Evolutionary conservation across 192 early-diverging fungal genomes (phyloP).

Genomic region (Umbelopsis ramanniana): DNA sequence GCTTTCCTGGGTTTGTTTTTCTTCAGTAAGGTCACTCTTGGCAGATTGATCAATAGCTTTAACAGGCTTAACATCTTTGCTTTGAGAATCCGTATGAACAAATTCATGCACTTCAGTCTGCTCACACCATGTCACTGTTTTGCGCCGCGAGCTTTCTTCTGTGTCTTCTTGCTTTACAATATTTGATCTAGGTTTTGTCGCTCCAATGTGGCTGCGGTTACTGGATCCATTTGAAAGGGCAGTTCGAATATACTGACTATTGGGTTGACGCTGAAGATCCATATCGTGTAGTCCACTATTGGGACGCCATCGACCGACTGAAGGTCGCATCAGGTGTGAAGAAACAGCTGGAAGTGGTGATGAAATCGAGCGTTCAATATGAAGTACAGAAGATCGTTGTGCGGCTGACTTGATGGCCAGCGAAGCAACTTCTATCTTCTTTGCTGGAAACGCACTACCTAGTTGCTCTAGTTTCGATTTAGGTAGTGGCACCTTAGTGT

Average conservation of each 20-base stretch:
- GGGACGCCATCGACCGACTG: conserved; percentile 1
- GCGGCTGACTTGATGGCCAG: conserved; percentile 14
- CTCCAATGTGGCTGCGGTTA: neutral
- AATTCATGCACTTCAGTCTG: conserved; percentile 13
- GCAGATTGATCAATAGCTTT: neutral
- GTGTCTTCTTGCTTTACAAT: conserved; percentile 1
- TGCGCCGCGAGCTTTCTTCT: neutral
- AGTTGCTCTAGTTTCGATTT: neutral
- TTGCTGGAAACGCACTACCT: conserved; percentile 14
- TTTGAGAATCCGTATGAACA: neutral
- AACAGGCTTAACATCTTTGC: neutral
- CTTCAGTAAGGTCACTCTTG: neutral
- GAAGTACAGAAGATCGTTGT: conserved; percentile 10
- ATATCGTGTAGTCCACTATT: conserved; percentile 6
- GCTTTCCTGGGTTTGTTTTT: neutral
- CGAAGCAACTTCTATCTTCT: conserved; percentile 21
- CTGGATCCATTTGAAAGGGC: neutral
- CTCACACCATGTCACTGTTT: conserved; percentile 16
- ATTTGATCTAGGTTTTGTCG: neutral
- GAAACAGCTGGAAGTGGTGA: conserved; percentile 17
- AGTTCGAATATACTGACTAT: neutral
- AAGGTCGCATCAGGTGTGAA: conserved; percentile 1
- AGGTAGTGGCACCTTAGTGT: neutral
- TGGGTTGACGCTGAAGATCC: neutral
- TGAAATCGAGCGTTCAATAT: conserved; percentile 8